Conservation (phyloP, 345 rosid genomes). For the Abelmoschus esculentus region DNA sequence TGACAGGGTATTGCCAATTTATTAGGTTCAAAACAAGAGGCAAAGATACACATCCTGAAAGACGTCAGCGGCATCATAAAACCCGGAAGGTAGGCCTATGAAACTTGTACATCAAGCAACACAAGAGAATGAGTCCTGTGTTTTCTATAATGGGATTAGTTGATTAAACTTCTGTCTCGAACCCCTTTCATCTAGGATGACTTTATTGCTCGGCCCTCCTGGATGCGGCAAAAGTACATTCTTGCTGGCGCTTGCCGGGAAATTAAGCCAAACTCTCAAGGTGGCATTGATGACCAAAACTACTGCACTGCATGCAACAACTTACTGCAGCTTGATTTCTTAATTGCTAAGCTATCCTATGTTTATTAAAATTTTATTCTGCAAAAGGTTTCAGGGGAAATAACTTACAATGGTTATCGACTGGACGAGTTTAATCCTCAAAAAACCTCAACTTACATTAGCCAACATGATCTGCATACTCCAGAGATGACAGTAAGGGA, state of each 20-base stretch:
- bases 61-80: constrained; percentile 56
- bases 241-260: constrained; percentile 62
- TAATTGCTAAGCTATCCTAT: not conserved
- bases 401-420: constrained; percentile 31
- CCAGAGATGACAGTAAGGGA: constrained; percentile 60
- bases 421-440: constrained; percentile 48
- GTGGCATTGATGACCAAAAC: constrained; percentile 17
- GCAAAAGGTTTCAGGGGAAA: constrained; percentile 35
- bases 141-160: not conserved
- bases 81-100: constrained; percentile 38
- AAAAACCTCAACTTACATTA: constrained; percentile 49
- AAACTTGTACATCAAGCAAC: not conserved
- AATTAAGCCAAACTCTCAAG: constrained; percentile 43
- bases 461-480: constrained; percentile 48
- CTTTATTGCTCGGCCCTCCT: constrained; percentile 76
- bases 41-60: constrained; percentile 44
- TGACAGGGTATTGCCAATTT: constrained; percentile 4
- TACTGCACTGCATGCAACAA: not conserved
- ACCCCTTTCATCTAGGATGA: constrained; percentile 33
- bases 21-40: constrained; percentile 21
- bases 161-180: not conserved
- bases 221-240: constrained; percentile 74
- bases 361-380: not conserved
- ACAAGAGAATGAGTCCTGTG: not conserved
- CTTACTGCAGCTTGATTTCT: not conserved